Base-by-base conservation (phyloP, 1,139 yeast genomes). In the Pichia terricola region DNA sequence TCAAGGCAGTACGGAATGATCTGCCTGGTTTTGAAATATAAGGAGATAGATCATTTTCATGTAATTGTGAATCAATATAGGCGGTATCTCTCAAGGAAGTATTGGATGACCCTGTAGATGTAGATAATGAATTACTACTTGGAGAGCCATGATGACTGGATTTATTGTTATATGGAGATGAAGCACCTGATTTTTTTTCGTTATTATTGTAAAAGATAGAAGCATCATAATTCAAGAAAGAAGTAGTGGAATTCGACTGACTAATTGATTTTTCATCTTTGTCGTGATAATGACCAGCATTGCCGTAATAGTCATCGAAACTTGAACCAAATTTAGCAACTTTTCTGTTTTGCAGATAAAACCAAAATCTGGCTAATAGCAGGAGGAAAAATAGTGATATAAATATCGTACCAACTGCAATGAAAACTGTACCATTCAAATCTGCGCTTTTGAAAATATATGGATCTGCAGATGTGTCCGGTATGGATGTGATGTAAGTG, bases 401-500 rank as follows among this genome's bases (percentile, higher is more conserved):
- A 3, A 71, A 45, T 8, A 70, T 55, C 0, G 62, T 63, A 1
- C 75, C 77, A 9, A 69, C 60, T 1, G 69, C 59, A 26, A 72
- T 68, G 53, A 73, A 72, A n/a, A 72, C 68, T 25, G 73, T 56
- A 34, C 68, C 68, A 34, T 60, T 56, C 0, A 70, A 67, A 38
- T 64, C 52, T 4, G 47, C 43, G 4, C 63, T 45, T n/a, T 44
- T 41, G 9, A 47, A 41, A 7, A 70, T 56, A 46, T 59, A 70
- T 7, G 77, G 77, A 48, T 56, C 11, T 22, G 4, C 49, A 2
- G 25, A 4, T 4, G 35, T 41, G 6, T 45, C 42, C 9, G 62
- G 60, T 6, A 59, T 46, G 3, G 41, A 32, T 3, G 47, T 52
- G 40, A 40, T 40, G 25, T 38, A 46, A 11, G 50, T 45, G 38